phyloP scores from a whole-genome alignment of 768 basidiomycete genomes.

The Ramaria sp. region DNA sequence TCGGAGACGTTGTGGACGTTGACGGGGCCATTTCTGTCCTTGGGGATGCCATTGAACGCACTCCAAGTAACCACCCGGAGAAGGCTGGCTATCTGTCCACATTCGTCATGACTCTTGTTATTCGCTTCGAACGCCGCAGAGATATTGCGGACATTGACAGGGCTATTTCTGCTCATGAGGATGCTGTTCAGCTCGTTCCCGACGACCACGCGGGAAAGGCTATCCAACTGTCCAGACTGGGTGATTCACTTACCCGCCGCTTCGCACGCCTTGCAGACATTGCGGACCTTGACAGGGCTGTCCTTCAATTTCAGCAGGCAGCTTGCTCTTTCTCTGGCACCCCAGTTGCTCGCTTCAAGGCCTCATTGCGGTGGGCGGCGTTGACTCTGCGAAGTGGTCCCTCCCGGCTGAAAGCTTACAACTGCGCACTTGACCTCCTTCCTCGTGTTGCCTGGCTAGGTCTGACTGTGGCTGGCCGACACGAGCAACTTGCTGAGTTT shows the following conservation, averaged over 20 bases:
- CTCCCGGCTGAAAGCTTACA: background rate
- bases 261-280: background rate
- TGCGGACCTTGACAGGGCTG: background rate
- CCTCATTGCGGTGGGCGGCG: background rate
- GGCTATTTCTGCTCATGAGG: no score
- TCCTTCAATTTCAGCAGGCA: background rate
- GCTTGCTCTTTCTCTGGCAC: background rate
- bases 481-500: background rate
- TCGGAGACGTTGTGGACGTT: background rate
- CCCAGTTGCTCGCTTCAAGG: background rate
- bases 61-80: background rate
- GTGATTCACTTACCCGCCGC: no score
- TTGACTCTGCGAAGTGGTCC: background rate
- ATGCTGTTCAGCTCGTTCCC: no score
- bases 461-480: background rate
- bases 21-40: background rate
- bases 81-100: background rate
- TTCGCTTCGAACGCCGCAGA: no score
- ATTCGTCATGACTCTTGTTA: background rate
- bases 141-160: no score
- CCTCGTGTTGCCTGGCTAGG: background rate
- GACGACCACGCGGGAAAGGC: no score
- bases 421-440: background rate
- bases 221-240: no score
- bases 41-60: background rate